Base-by-base conservation (phyloP, 2,329 filamentous ascomycete species). In the Beauveria pseudobassiana region DNA sequence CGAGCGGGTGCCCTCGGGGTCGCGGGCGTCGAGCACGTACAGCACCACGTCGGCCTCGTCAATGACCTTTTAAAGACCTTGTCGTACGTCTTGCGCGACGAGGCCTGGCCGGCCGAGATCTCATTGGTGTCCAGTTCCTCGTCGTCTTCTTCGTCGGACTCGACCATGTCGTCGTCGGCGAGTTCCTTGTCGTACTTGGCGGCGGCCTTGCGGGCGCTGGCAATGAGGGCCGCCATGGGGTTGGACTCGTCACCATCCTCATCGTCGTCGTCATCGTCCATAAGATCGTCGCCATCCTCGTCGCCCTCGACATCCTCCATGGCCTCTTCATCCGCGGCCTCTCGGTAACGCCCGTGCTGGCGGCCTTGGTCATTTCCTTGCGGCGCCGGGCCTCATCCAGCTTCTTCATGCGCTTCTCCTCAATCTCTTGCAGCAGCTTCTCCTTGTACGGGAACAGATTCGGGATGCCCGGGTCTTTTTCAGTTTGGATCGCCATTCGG, bases 381-480 rank as follows among this genome's bases (percentile, higher is more conserved):
- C 85, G 82, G 71, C 84, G 84, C 73, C 84, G 80, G 62, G 83
- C 82, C 71, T 96, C 91, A 71, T 96, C 92, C 65, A 86, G 86
- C 79, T 93, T 97, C 74, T 84, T 80, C 67, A 88, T 79, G 72
- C 89, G 89, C 69, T 86, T 88, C 77, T 96, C 91, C 77, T 99
- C 95, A 69, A 99, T 96, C 76, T 99, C 92, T 63, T 93, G 87
- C 40, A 99, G 83, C 30, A 99, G 84, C 80, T 89, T 93, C 75
- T 97, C 93, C 80, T 99, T 99, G 82, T 95, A 97, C 1, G 95
- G 95, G 78, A 97, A 99, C 42, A 97, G 78, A 72, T 98, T 99
- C 46, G 95, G 95, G 65, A 99, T 97, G 54, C 95, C 95, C 26
- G 93, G 95, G 70, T 99, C 95, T 80, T 98, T 85, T 97, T 98